Evolutionary conservation across 805 yeast genomes (phyloP).

Genomic region (Grigorovia transvaalensis): DNA sequence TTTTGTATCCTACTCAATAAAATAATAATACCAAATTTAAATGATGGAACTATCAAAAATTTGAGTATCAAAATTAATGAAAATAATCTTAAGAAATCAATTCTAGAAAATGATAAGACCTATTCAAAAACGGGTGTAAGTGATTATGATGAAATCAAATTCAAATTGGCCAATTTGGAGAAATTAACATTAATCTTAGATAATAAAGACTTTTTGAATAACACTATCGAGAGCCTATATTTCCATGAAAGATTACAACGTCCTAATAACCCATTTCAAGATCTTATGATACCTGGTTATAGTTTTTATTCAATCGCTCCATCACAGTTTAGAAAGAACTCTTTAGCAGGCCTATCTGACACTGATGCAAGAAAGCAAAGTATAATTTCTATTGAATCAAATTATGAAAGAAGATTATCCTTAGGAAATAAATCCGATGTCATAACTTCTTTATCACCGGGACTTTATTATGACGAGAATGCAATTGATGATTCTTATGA

Average conservation of each 20-base stretch:
- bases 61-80: conserved; percentile 10
- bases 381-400: conserved; percentile 7
- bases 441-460: neutral
- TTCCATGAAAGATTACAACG: neutral
- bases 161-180: neutral
- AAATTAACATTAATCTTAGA: neutral
- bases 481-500: conserved; percentile 6
- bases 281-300: neutral
- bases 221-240: neutral
- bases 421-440: conserved; percentile 1
- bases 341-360: conserved; percentile 15
- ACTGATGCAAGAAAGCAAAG: conserved; percentile 16
- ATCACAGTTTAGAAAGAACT: conserved; percentile 16
- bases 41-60: neutral
- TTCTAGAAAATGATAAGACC: conserved; percentile 1
- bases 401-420: conserved; percentile 9
- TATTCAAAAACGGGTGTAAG: conserved; percentile 3
- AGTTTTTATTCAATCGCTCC: conserved; percentile 14
- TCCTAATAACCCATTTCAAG: neutral
- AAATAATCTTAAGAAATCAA: conserved; percentile 6
- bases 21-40: conserved; percentile 9
- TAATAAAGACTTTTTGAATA: neutral
- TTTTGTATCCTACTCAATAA: conserved; percentile 14
- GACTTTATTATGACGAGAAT: neutral
- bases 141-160: neutral